phyloP scores from a whole-genome alignment of 208 protist genomes.

The Wallacemonas sp. region DNA sequence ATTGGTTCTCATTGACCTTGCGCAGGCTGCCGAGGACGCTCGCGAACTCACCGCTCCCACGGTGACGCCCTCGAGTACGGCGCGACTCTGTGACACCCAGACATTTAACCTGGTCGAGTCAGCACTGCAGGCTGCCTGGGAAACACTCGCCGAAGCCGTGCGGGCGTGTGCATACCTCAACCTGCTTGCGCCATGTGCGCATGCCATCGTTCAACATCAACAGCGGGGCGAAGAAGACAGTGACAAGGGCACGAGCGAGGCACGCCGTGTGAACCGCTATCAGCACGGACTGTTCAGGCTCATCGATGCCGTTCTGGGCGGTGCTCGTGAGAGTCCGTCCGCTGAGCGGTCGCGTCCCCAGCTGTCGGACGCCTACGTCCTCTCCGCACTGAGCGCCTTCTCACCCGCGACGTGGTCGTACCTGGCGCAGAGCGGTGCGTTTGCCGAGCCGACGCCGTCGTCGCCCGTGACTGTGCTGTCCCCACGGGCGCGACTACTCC shows the following conservation, averaged over 20 bases:
- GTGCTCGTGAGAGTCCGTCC: no score
- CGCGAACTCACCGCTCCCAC: no score
- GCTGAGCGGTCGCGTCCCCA: no score
- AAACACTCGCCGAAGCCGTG: background rate
- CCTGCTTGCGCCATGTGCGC: background rate
- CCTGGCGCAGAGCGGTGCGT: background rate
- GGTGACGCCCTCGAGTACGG: no score
- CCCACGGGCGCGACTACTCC: background rate
- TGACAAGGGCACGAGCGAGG: background rate
- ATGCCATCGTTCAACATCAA: background rate
- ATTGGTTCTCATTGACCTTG: background rate
- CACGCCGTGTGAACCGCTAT: no score
- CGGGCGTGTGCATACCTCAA: background rate
- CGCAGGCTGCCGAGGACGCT: no score
- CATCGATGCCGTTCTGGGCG: background rate
- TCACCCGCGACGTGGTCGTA: background rate
- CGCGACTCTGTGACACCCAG: no score
- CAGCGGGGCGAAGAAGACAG: no score
- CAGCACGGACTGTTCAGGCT: background rate
- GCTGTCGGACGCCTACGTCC: conserved; percentile 5
- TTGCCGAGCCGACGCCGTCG: background rate
- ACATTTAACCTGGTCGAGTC: background rate
- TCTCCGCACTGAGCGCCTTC: background rate
- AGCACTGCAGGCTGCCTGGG: background rate
- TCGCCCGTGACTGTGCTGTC: background rate